phyloP scores from a whole-genome alignment of 805 yeast genomes.

The Candida tallmaniae region DNA sequence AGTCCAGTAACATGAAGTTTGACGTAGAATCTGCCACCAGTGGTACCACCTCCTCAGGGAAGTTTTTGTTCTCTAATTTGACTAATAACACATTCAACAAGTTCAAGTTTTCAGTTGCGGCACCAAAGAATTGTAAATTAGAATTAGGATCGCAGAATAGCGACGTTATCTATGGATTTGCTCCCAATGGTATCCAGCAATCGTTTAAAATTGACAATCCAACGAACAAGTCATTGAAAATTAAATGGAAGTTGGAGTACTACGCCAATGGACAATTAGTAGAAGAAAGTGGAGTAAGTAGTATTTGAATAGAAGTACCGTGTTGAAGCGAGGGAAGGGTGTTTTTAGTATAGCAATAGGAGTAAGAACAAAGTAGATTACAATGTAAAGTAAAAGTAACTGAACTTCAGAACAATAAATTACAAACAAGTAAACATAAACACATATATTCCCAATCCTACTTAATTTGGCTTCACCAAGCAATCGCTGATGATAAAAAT shows the following conservation, averaged over 20 bases:
- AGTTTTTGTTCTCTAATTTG: slow-evolving; percentile 49
- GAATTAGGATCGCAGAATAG: slow-evolving; percentile 60
- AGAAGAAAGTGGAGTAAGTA: slow-evolving; percentile 56
- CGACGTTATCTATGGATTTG: slow-evolving; percentile 45
- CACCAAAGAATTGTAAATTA: slow-evolving; percentile 58
- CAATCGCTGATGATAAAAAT: slow-evolving; percentile 34
- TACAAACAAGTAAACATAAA: background rate
- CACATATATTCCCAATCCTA: slow-evolving; percentile 5
- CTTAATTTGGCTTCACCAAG: slow-evolving; percentile 22
- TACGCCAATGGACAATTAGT: slow-evolving; percentile 40
- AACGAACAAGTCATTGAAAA: slow-evolving; percentile 43
- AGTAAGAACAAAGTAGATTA: too few relatives aligned
- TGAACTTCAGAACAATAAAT: background rate
- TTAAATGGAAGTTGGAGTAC: slow-evolving; percentile 73
- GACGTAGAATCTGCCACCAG: slow-evolving; percentile 39
- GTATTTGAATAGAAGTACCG: too few relatives aligned
- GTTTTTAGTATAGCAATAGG: too few relatives aligned
- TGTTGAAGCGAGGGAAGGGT: too few relatives aligned
- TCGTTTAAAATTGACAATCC: slow-evolving; percentile 37
- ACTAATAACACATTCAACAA: slow-evolving; percentile 41
- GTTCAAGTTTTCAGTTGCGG: slow-evolving; percentile 63
- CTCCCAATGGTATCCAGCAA: slow-evolving; percentile 51
- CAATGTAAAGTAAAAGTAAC: too few relatives aligned
- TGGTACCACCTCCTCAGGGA: slow-evolving; percentile 35
- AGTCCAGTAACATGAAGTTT: slow-evolving; percentile 45